Base-by-base conservation (phyloP, 1,139 yeast species). In the Yamadazyma sp. region DNA sequence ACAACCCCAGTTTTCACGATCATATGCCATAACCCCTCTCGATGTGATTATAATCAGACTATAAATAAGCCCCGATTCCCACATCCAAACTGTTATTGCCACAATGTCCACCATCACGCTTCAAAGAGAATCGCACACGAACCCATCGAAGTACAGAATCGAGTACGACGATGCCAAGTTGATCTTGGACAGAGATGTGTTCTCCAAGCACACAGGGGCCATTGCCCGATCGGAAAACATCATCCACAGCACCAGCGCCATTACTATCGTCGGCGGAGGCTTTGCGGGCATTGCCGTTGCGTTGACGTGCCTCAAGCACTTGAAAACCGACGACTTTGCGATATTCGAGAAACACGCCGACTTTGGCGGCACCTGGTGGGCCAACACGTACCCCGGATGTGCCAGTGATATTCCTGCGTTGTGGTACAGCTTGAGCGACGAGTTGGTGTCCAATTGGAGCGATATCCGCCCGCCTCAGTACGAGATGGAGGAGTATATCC, bases 361-460 rank as follows among this genome's bases (percentile, higher is more conserved):
- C 35, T 61, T 72, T 42, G 80, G 80, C n/a, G 80, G 80, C 5
- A 73, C 78, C 27, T 75, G 80, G 80, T 68, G 64, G 52, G 75
- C 76, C 35, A 75, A 75, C 47, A 62, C 76, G 3, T 75, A 75
- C 45, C 80, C 80, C 3, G 80, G 79, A 5, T 73, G 77, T 51
- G 80, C 78, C 27, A 65, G 73, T 18, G 77, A 71, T 49, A 67
- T 73, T 38, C 80, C 80, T 3, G 73, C 76, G 2, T 50, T 71
- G 24, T 75, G 76, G 71, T 71, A 73, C 42, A 65, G 73, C 22
- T 64, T 64, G 37, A 66, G 62, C 17, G 61, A 60, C 36, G 73
- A 62, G 38, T 56, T 73, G 47, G 70, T 66, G 46, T 57, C 55
- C 27, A 64, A 62, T 35, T 75, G 79, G 79, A 61, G 65, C 39